phyloP scores from a whole-genome alignment of 129 eudicot species.

The Sambucus nigra region DNA sequence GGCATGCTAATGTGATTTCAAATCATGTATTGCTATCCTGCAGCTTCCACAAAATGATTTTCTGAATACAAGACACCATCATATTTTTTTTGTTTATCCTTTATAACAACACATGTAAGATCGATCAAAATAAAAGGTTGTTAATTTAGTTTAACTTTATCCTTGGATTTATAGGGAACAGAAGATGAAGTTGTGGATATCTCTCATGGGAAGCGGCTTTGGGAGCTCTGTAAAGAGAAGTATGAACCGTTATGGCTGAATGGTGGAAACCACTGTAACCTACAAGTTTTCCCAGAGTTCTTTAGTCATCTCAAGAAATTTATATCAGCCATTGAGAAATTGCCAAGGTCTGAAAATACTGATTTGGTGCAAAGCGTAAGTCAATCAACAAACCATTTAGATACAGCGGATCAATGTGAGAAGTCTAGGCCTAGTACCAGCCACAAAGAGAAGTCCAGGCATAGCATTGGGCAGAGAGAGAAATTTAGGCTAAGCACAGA shows the following conservation, averaged over 20 bases:
- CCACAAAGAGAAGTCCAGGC: conserved; percentile 10
- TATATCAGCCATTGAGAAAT: conserved; percentile 11
- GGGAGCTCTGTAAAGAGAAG: conserved; percentile 27
- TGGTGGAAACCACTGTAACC: conserved; percentile 32
- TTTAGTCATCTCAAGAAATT: conserved; percentile 34
- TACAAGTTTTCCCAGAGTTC: conserved; percentile 27
- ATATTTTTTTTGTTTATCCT: no score
- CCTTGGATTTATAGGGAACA: conserved; percentile 24
- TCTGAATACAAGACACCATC: no score
- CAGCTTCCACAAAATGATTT: no score
- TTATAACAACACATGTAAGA: background rate
- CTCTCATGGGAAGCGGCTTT: conserved; percentile 32
- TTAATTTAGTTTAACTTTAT: background rate
- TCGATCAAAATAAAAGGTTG: background rate
- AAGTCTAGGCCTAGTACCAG: conserved; percentile 12
- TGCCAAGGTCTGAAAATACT: background rate
- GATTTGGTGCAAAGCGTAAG: background rate
- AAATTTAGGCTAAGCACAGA: conserved; percentile 7
- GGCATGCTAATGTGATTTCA: no score
- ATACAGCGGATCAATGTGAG: background rate
- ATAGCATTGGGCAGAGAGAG: conserved; percentile 1
- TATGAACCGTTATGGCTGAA: conserved; percentile 33
- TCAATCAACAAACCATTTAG: background rate
- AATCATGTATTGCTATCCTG: no score
- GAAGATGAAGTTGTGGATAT: conserved; percentile 31